Base-by-base conservation (phyloP, 805 yeast genomes). In the Kuraishia cidri region DNA sequence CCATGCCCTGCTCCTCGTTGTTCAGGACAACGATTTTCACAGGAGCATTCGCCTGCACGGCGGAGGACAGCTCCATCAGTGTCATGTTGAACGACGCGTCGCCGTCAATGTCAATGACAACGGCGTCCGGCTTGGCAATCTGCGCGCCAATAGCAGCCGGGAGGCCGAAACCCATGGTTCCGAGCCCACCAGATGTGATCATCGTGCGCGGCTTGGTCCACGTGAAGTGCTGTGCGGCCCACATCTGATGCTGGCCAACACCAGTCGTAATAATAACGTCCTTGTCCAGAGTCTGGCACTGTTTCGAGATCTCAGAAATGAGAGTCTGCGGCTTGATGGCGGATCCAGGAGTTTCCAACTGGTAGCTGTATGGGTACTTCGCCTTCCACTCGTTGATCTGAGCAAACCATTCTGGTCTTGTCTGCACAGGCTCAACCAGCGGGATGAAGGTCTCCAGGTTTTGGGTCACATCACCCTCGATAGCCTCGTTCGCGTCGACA, bases 31-130 rank as follows among this genome's bases (percentile, higher is more conserved):
- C 69, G 39, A 85, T 73, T 68, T 92, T 92, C 43, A 92, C 80
- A 37, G 96, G 96, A 32, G 95, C 80, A 40, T 69, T 71, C 39
- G 90, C 94, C 68, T 92, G 97, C 29, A 86, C 94, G 18, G 97
- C 98, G 26, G 95, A 79, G 15, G 90, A 73, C 54, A 92, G 68
- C 68, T 92, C 98, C 59, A 78, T 83, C 42, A 92, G 69, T 16
- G 98, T 87, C 98, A 92, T 92, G 69, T 83, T 85, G 72, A 92
- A 92, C n/a, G 96, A 85, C 14, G 97, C 98, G 59, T 92, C 98
- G 49, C 98, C 98, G 58, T 92, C 98, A 47, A 92, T 86, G 54
- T 92, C 98, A 50, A 92, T 85, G 45, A 92, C 97, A 43, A 83
- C 64, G 29, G 95, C 90, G 44, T 92, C 95, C 38, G 97, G 98